Percentiles rank a stretch among this genome's conserved stretches.
Conservation (phyloP, 2,329 filamentous ascomycete genomes). For the Escovopsis sp. region DNA sequence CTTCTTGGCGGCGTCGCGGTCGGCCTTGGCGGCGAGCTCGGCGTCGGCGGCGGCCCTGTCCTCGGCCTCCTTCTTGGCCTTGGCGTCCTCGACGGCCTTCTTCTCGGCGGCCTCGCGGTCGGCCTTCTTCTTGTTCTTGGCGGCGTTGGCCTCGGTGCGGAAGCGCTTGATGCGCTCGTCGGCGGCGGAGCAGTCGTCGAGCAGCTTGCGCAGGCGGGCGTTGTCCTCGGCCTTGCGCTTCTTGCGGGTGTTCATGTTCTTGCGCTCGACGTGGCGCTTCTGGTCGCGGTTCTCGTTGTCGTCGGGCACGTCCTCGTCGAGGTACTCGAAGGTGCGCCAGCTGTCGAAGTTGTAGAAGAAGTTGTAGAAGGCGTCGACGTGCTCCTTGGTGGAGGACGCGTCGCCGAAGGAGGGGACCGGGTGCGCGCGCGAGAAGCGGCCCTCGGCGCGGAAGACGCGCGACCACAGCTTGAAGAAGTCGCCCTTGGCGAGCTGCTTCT, state of each 20-base stretch:
- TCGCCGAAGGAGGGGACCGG: slow-evolving; percentile 79
- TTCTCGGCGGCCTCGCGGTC: slow-evolving; percentile 89
- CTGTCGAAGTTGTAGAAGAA: slow-evolving; percentile 99
- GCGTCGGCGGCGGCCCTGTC: slow-evolving; percentile 67
- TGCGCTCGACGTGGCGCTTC: slow-evolving; percentile 94
- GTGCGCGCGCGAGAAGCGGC: slow-evolving; percentile 78
- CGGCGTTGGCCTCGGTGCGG: slow-evolving; percentile 76
- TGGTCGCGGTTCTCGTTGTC: slow-evolving; percentile 99
- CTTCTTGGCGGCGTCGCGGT: slow-evolving; percentile 80
- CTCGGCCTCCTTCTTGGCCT: slow-evolving; percentile 70
- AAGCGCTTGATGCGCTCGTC: slow-evolving; percentile 98
- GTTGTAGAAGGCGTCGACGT: slow-evolving; percentile 95
- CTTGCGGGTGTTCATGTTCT: slow-evolving; percentile 93
- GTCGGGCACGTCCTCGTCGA: slow-evolving; percentile 95
- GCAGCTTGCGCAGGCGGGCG: slow-evolving; percentile 70
- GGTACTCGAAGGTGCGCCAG: slow-evolving; percentile 95
- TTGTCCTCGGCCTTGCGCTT: slow-evolving; percentile 99
- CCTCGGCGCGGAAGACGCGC: slow-evolving; percentile 80
- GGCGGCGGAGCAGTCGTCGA: slow-evolving; percentile 69
- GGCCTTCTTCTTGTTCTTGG: slow-evolving; percentile 88
- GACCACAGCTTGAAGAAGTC: slow-evolving; percentile 95
- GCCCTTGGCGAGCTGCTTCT: slow-evolving; percentile 74
- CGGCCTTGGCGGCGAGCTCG: slow-evolving; percentile 71
- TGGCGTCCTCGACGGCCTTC: slow-evolving; percentile 70
- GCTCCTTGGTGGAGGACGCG: slow-evolving; percentile 69